phyloP scores from a whole-genome alignment of 371 early-diverging fungal species.

The Syncephalis fuscata region DNA sequence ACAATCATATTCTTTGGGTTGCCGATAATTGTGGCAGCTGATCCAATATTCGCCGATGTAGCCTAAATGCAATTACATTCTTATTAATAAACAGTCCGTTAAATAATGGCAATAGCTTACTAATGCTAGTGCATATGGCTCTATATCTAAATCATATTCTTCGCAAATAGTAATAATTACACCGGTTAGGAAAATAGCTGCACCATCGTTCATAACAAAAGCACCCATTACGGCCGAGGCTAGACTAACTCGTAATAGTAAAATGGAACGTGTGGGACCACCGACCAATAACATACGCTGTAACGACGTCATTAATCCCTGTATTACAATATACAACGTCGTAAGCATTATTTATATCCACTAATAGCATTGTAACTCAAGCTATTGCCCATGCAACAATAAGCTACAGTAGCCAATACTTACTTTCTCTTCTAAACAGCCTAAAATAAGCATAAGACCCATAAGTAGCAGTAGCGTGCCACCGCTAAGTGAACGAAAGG shows the following conservation, averaged over 20 bases:
- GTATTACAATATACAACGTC: not conserved
- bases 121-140: slow-evolving; percentile 6
- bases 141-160: slow-evolving; percentile 4
- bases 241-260: slow-evolving; percentile 4
- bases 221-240: slow-evolving; percentile 4
- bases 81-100: too few species aligned
- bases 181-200: slow-evolving; percentile 3
- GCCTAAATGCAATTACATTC: slow-evolving; percentile 2
- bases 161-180: slow-evolving; percentile 6
- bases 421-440: slow-evolving; percentile 5
- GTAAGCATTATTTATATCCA: too few species aligned
- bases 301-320: slow-evolving; percentile 1
- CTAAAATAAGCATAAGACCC: slow-evolving; percentile 7
- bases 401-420: not conserved
- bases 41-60: slow-evolving; percentile 8
- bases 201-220: slow-evolving; percentile 5
- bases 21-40: slow-evolving; percentile 6
- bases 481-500: not conserved
- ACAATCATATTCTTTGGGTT: slow-evolving; percentile 7
- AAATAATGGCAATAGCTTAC: slow-evolving; percentile 1
- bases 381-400: not conserved
- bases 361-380: too few species aligned
- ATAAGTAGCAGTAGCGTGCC: slow-evolving; percentile 3
- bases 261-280: not conserved
- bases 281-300: slow-evolving; percentile 1